Conservation (phyloP, 257 asterid species). For the Knoxia roxburghii region DNA sequence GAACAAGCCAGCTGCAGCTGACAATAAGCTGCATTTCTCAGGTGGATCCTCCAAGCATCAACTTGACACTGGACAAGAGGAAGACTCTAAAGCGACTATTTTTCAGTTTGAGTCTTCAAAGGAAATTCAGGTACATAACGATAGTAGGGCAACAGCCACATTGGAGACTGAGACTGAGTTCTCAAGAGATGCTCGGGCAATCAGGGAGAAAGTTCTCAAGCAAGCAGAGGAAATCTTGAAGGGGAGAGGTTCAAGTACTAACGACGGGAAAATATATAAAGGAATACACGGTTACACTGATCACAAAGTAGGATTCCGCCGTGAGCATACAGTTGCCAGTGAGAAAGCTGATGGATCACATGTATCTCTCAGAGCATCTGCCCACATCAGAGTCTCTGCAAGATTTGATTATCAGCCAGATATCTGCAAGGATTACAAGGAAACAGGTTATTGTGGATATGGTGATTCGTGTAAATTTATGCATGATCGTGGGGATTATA, state of each 20-base stretch:
- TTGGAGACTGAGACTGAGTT: constrained; percentile 88
- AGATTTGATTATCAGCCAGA: constrained; percentile 98
- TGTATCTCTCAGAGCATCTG: constrained; percentile 92
- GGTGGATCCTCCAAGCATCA: constrained; percentile 45
- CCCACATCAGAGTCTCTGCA: constrained; percentile 86
- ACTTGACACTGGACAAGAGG: constrained; percentile 29
- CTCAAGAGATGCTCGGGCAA: constrained; percentile 76
- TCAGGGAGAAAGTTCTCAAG: constrained; percentile 72
- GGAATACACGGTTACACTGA: constrained; percentile 86
- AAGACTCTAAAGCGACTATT: constrained; percentile 31
- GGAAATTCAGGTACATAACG: constrained; percentile 77
- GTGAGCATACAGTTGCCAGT: constrained; percentile 80
- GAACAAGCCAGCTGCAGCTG: constrained; percentile 48
- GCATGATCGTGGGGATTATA: constrained; percentile 97
- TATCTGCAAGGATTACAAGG: constrained; percentile 90
- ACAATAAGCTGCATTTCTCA: constrained; percentile 60
- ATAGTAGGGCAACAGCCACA: constrained; percentile 74
- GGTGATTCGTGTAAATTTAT: constrained; percentile 94
- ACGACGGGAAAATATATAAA: constrained; percentile 60
- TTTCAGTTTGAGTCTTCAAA: constrained; percentile 77
- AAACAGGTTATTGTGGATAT: constrained; percentile 95
- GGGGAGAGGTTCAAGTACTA: constrained; percentile 52
- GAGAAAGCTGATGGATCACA: constrained; percentile 96
- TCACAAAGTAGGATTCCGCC: constrained; percentile 85
- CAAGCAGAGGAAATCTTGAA: constrained; percentile 64